A percentile compares a stretch with the other conserved stretches of the same genome.
phyloP scores from a whole-genome alignment of 441 rosid species.

The Gossypium lobatum region DNA sequence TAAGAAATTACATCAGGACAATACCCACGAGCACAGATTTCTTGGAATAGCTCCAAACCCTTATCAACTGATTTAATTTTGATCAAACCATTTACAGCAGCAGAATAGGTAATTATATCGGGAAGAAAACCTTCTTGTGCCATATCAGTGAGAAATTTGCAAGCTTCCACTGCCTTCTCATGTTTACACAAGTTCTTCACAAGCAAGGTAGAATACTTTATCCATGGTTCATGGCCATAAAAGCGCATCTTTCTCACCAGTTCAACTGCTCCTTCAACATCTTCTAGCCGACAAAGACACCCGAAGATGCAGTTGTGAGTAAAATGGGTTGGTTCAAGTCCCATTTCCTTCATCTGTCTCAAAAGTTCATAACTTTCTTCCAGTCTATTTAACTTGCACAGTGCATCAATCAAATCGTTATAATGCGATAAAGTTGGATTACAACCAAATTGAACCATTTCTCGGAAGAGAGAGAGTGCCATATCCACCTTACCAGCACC shows the following conservation, averaged over 20 bases:
- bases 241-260: constrained; percentile 60
- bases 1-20: constrained; percentile 76
- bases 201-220: constrained; percentile 63
- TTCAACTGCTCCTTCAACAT: constrained; percentile 54
- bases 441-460: constrained; percentile 42
- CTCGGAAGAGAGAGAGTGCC: constrained; percentile 51
- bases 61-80: constrained; percentile 45
- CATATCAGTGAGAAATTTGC: constrained; percentile 54
- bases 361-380: constrained; percentile 56
- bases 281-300: constrained; percentile 56
- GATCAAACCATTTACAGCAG: constrained; percentile 61
- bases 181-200: constrained; percentile 49
- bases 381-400: constrained; percentile 63
- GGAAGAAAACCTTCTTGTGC: constrained; percentile 70
- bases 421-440: constrained; percentile 36
- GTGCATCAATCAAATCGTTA: constrained; percentile 51
- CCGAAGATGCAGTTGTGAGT: constrained; percentile 65
- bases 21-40: constrained; percentile 48
- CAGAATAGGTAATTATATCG: constrained; percentile 68
- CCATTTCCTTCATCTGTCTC: constrained; percentile 50
- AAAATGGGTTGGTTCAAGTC: constrained; percentile 59
- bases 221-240: constrained; percentile 76
- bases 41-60: constrained; percentile 59
- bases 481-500: constrained; percentile 44
- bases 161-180: constrained; percentile 57